phyloP scores from a whole-genome alignment of 2,329 filamentous ascomycete genomes.

The Sporothrix pallida region DNA sequence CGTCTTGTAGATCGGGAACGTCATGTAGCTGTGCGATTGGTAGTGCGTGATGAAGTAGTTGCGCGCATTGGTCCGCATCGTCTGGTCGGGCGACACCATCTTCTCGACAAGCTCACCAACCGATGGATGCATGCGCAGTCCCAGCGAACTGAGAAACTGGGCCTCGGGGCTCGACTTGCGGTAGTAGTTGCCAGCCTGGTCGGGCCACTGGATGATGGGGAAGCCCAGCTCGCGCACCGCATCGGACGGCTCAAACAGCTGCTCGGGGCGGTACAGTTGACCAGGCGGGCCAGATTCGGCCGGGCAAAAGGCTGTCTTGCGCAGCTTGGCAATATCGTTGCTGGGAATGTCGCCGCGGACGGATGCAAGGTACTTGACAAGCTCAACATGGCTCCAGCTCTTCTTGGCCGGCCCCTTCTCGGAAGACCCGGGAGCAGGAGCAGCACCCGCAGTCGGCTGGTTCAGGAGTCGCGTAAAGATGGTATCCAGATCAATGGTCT shows the following conservation, averaged over 20 bases:
- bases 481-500: conserved; percentile 91
- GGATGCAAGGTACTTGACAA: conserved; percentile 92
- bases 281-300: conserved; percentile 68
- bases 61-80: conserved; percentile 71
- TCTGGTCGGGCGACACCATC: conserved; percentile 68
- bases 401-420: conserved; percentile 42
- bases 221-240: conserved; percentile 71
- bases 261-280: conserved; percentile 71
- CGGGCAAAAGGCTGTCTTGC: conserved; percentile 79
- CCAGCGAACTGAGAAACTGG: conserved; percentile 73
- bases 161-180: conserved; percentile 73
- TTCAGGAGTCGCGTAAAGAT: conserved; percentile 87
- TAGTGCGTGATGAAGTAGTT: conserved; percentile 83
- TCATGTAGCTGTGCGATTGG: conserved; percentile 74
- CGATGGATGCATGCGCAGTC: conserved; percentile 73
- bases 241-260: conserved; percentile 81
- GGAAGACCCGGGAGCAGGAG: conserved; percentile 41
- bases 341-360: conserved; percentile 86
- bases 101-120: conserved; percentile 77
- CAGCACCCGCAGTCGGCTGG: conserved; percentile 57
- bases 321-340: conserved; percentile 79
- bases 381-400: conserved; percentile 89
- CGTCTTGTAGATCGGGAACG: conserved; percentile 63
- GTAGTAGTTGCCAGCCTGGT: conserved; percentile 65
- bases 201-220: conserved; percentile 83